Conservation (phyloP, 1,284 basidiomycete species). For the Cyathus pygmaeus region DNA sequence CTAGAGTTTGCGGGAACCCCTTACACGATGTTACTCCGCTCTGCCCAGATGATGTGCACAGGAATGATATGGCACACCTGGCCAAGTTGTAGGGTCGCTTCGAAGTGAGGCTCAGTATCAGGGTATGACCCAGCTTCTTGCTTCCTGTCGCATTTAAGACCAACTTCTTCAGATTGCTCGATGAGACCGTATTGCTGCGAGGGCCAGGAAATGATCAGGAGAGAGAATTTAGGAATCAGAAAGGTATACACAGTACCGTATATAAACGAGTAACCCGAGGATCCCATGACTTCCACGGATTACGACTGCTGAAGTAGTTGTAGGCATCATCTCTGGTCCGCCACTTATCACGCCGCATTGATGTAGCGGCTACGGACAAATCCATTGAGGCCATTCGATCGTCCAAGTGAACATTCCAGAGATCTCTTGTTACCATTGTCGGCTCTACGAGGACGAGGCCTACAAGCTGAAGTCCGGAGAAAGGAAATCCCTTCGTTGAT, state of each 20-base stretch:
- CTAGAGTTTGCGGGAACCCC: constrained; percentile 10
- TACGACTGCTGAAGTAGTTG: constrained; percentile 47
- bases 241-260: constrained; percentile 17
- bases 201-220: neutral
- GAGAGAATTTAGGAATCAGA: neutral
- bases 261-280: constrained; percentile 41
- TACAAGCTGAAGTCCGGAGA: constrained; percentile 30
- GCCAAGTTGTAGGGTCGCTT: constrained; percentile 42
- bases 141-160: constrained; percentile 50
- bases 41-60: constrained; percentile 54
- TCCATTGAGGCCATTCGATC: constrained; percentile 48
- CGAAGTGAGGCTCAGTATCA: constrained; percentile 53
- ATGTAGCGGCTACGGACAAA: constrained; percentile 45
- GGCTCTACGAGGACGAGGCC: constrained; percentile 55
- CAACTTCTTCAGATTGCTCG: constrained; percentile 36
- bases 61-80: constrained; percentile 45
- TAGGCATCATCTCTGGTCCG: constrained; percentile 43
- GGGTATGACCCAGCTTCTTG: constrained; percentile 55
- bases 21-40: constrained; percentile 48
- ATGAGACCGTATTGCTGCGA: constrained; percentile 44
- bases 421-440: constrained; percentile 45
- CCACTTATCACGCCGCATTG: constrained; percentile 49
- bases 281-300: constrained; percentile 57
- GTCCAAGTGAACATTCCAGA: constrained; percentile 45
- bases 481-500: constrained; percentile 8